These are phyloP conservation scores for Chaetomiaceae sp. DNA, from an alignment of 2,329 filamentous ascomycete genomes.

Conservation along the genomic window DNA sequence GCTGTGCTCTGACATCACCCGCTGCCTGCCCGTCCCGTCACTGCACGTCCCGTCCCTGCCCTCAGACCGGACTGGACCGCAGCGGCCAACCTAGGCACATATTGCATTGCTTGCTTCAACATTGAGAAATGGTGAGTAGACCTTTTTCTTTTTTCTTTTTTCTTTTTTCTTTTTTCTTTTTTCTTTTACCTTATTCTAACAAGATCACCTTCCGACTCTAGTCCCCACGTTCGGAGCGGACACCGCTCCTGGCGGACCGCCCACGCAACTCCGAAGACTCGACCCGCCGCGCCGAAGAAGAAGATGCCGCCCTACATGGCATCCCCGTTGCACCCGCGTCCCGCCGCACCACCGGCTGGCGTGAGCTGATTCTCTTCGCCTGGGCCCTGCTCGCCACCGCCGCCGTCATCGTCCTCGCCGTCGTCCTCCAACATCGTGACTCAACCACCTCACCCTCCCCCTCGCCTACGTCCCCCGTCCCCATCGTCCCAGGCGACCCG, in stretches of 20 bases:
- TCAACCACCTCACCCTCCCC: conserved; percentile 42
- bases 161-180: too few relatives aligned
- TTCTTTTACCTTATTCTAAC: too few relatives aligned
- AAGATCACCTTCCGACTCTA: not conserved
- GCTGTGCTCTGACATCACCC: not conserved
- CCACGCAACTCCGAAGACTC: conserved; percentile 30
- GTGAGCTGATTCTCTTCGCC: conserved; percentile 70
- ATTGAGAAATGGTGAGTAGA: too few relatives aligned
- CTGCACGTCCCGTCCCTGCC: not conserved
- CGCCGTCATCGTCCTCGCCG: conserved; percentile 71
- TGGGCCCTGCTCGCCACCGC: conserved; percentile 82
- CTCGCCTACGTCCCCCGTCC: conserved; percentile 29
- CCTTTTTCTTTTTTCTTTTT: too few relatives aligned
- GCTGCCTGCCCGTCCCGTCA: too few relatives aligned
- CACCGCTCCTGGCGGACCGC: conserved; percentile 38
- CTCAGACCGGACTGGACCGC: too few relatives aligned
- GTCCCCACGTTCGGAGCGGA: conserved; percentile 37
- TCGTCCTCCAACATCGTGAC: conserved; percentile 69
- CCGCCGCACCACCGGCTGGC: conserved; percentile 39
- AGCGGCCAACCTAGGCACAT: too few relatives aligned
- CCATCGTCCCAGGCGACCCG: conserved; percentile 27
- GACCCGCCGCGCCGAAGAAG: conserved; percentile 30
- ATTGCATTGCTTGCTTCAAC: too few relatives aligned
- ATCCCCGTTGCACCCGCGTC: conserved; percentile 7
- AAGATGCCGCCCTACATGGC: conserved; percentile 31